These are phyloP conservation scores for Fusarium pseudoanthophilum DNA, from an alignment of 2,329 filamentous ascomycete species.

Conservation along the genomic window DNA sequence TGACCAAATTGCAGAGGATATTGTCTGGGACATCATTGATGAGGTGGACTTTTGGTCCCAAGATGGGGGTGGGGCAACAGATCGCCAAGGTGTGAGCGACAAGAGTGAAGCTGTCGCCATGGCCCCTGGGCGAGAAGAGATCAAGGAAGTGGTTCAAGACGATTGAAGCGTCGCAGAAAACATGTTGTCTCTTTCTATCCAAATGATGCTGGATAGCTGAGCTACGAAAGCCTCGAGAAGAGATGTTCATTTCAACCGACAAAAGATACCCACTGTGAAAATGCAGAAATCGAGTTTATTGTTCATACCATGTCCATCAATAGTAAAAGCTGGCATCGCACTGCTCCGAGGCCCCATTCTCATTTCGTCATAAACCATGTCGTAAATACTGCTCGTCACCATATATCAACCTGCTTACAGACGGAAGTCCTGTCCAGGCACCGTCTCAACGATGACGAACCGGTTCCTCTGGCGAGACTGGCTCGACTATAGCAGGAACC, in stretches of 20 bases:
- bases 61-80: slow-evolving; percentile 66
- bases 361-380: slow-evolving; percentile 24
- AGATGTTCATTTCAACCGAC: background rate
- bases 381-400: slow-evolving; percentile 30
- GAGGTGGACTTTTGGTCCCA: slow-evolving; percentile 91
- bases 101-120: slow-evolving; percentile 57
- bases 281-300: slow-evolving; percentile 31
- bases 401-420: slow-evolving; percentile 1
- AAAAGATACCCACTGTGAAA: slow-evolving; percentile 46
- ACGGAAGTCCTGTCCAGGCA: background rate
- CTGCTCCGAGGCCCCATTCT: slow-evolving; percentile 8
- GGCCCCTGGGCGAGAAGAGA: slow-evolving; percentile 64
- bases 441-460: slow-evolving; percentile 23
- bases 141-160: slow-evolving; percentile 74
- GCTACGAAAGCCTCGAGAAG: background rate
- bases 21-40: slow-evolving; percentile 92
- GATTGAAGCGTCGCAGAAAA: slow-evolving; percentile 53
- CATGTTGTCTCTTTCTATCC: background rate
- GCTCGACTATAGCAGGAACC: slow-evolving; percentile 8
- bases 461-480: slow-evolving; percentile 13
- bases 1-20: slow-evolving; percentile 94
- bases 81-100: slow-evolving; percentile 56
- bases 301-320: slow-evolving; percentile 21
- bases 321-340: slow-evolving; percentile 24
- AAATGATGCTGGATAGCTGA: background rate